A percentile compares a stretch with the other conserved stretches of the same genome.
Evolutionary conservation across 352 stramenopile genomes (phyloP).

Genomic region (Phytophthora pluvialis): DNA sequence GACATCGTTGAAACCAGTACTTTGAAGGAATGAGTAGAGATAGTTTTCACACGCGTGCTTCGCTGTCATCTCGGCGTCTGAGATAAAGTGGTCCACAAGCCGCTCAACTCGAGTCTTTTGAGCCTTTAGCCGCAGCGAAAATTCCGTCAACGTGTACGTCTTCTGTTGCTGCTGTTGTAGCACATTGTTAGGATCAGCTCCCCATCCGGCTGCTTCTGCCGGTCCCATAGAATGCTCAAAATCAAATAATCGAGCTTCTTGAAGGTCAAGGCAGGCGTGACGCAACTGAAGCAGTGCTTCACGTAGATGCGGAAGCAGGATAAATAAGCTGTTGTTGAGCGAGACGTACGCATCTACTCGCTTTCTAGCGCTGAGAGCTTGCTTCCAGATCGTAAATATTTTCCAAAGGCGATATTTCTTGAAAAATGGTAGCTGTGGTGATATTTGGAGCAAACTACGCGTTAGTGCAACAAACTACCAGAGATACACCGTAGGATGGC

Average conservation of each 20-base stretch:
- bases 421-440: constrained; percentile 86
- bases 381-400: constrained; percentile 89
- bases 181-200: not conserved
- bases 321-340: constrained; percentile 88
- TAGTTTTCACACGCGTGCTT: constrained; percentile 74
- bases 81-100: constrained; percentile 67
- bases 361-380: constrained; percentile 62
- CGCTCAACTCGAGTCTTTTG: constrained; percentile 72
- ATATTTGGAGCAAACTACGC: not conserved
- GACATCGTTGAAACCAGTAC: constrained; percentile 59
- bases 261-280: constrained; percentile 60
- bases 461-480: not conserved
- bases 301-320: constrained; percentile 85
- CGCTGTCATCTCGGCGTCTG: constrained; percentile 55
- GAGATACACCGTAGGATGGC: not conserved
- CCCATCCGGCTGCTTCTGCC: not conserved
- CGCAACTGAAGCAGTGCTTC: constrained; percentile 83
- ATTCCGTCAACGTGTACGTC: constrained; percentile 84
- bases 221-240: constrained; percentile 32
- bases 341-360: constrained; percentile 40
- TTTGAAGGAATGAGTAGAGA: constrained; percentile 61
- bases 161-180: constrained; percentile 32
- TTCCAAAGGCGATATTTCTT: constrained; percentile 92
- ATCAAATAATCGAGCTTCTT: constrained; percentile 37
- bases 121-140: constrained; percentile 74